Base-by-base conservation (phyloP, 164 flowering plant species). In the Chimonanthus praecox region DNA sequence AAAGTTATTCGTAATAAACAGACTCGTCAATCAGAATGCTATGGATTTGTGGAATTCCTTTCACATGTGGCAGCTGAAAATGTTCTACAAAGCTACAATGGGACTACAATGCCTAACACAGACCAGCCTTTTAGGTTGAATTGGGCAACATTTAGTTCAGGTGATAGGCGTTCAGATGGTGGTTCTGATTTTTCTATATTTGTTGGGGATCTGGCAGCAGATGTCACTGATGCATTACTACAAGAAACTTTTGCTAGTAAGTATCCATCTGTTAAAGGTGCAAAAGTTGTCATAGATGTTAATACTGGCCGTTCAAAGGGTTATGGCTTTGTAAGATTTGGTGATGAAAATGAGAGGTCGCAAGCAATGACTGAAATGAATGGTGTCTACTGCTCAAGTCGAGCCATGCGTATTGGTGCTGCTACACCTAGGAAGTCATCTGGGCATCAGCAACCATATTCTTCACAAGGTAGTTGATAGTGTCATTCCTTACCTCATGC, bases 1-100 rank as follows among this genome's bases (percentile, higher is more conserved):
- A 94, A 94, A 85, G 90, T 94, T 68, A 94, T 94, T 79, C 97
- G 98, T 77, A 94, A 92, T 75, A 94, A 91, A 83, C 97, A 92
- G 79, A 90, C 97, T 33, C 88, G 95, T 51, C 82, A 86, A 71
- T 84, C 98, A 6, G 98, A 92, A 73, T 97, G 98, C 11, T 94
- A 94, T 84, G 98, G 98, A 67, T 94, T 94, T 85, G 98, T 92
- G 61, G 98, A 94, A 74, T 91, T 94, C 78, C 73, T 64, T 74
- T 82, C 97, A 21, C 95, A 84, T 75, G 84, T 87, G 49, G 82
- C 88, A 50, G 98, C 98, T 64, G 98, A 92, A 82, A 91, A 91
- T 77, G 90, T 92, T 69, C 78, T 94, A 4, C 95, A 94, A 72
- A 82, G 71, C 68, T 92, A 86, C 79, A 67, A 85, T 63, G 84